Evolutionary conservation across 805 yeast genomes (phyloP).

Genomic region (Starmerella bombicola): DNA sequence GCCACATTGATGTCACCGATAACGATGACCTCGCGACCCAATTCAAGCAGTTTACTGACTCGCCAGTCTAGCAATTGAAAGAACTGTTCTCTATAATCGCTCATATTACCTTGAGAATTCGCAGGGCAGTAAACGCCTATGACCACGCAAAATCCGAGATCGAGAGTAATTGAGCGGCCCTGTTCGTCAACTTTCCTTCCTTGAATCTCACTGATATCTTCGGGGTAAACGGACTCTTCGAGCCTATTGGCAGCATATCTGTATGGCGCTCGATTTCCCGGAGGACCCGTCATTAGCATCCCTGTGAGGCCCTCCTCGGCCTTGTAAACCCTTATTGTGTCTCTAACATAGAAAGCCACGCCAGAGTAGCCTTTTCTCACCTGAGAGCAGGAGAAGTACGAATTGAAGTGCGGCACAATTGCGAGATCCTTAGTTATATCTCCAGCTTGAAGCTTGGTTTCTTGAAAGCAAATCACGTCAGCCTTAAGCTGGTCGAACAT

Average conservation of each 20-base stretch:
- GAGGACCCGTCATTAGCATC: constrained; percentile 18
- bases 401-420: constrained; percentile 42
- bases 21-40: constrained; percentile 58
- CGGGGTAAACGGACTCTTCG: constrained; percentile 10
- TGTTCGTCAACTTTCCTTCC: constrained; percentile 54
- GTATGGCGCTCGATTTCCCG: constrained; percentile 7
- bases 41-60: constrained; percentile 37
- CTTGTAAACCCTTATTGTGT: constrained; percentile 44
- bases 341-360: constrained; percentile 61
- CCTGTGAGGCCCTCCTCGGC: constrained; percentile 95
- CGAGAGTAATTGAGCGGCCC: constrained; percentile 71
- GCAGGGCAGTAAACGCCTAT: constrained; percentile 79
- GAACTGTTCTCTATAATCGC: constrained; percentile 48
- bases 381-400: constrained; percentile 58
- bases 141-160: constrained; percentile 39
- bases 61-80: constrained; percentile 49
- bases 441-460: constrained; percentile 53
- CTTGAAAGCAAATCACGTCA: constrained; percentile 80
- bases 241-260: constrained; percentile 2
- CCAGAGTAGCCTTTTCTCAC: constrained; percentile 79
- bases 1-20: constrained; percentile 86
- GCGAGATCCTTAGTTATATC: constrained; percentile 40
- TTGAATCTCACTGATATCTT: constrained; percentile 43
- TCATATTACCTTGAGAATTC: constrained; percentile 58
- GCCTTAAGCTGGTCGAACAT: constrained; percentile 36